phyloP scores from a whole-genome alignment of 208 protist species.

The Trypanosoma brucei region DNA sequence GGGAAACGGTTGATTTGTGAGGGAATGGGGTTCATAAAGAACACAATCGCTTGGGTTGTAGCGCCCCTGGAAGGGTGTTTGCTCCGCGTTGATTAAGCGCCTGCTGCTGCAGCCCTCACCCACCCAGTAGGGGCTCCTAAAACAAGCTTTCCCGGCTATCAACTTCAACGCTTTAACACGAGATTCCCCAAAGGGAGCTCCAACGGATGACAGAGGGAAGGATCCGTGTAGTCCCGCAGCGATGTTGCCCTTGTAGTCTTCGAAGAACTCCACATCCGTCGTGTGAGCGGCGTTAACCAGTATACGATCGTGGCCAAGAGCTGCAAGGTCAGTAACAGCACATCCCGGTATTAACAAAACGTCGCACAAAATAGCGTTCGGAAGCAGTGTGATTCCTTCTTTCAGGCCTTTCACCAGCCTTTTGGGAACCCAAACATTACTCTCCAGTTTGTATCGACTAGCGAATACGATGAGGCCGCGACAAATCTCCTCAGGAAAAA shows the following conservation, averaged over 20 bases:
- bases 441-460: conserved; percentile 39
- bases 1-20: conserved; percentile 46
- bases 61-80: conserved; percentile 35
- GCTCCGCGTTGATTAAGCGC: conserved; percentile 32
- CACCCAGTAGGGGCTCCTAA: conserved; percentile 62
- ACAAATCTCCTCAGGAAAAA: conserved; percentile 69
- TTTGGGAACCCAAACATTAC: conserved; percentile 69
- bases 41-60: conserved; percentile 71
- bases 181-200: conserved; percentile 27
- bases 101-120: not conserved
- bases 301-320: conserved; percentile 34
- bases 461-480: conserved; percentile 51
- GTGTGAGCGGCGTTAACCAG: conserved; percentile 77
- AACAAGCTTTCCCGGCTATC: conserved; percentile 13
- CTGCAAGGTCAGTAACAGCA: conserved; percentile 10
- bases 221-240: conserved; percentile 8
- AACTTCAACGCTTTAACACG: not conserved
- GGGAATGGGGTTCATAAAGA: conserved; percentile 54
- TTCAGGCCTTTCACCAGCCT: conserved; percentile 20
- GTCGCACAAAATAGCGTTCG: conserved; percentile 62
- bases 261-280: conserved; percentile 49
- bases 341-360: conserved; percentile 31
- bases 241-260: conserved; percentile 48
- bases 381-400: conserved; percentile 44
- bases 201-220: conserved; percentile 20